A percentile compares a stretch with the other conserved stretches of the same genome.
Conservation (phyloP, 2,329 filamentous ascomycete species). For the Blastomyces gilchristii region DNA sequence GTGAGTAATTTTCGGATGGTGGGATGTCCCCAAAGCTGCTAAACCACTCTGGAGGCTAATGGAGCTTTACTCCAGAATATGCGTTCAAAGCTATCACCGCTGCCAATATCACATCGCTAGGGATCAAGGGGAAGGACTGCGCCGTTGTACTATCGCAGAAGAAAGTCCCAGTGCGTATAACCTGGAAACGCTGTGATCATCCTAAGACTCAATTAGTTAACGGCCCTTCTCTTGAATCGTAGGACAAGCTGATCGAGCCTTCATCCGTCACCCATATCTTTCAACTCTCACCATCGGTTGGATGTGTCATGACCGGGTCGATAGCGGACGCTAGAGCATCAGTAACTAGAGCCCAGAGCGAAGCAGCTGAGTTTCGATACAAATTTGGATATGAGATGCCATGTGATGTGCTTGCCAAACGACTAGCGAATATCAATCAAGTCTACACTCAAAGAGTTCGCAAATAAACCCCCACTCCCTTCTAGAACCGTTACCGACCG, state of each 20-base stretch:
- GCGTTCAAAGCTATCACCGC: constrained; percentile 99
- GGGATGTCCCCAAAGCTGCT: neutral
- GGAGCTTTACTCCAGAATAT: constrained; percentile 61
- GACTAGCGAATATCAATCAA: constrained; percentile 97
- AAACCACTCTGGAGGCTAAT: constrained; percentile 23
- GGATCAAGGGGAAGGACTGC: constrained; percentile 90
- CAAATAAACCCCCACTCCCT: neutral
- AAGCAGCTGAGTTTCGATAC: constrained; percentile 96
- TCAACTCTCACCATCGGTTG: constrained; percentile 88
- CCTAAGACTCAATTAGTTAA: neutral
- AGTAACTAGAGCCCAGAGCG: constrained; percentile 82
- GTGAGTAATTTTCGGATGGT: constrained; percentile 47
- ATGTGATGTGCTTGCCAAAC: constrained; percentile 90
- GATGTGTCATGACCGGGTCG: constrained; percentile 96
- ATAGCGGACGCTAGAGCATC: constrained; percentile 95
- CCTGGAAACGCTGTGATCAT: constrained; percentile 5
- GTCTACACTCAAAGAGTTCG: constrained; percentile 94
- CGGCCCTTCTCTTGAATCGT: constrained; percentile 7
- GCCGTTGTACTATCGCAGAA: constrained; percentile 97
- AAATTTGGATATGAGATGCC: constrained; percentile 99
- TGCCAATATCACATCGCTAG: constrained; percentile 96
- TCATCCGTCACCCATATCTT: constrained; percentile 96
- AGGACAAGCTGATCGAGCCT: constrained; percentile 99
- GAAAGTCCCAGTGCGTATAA: constrained; percentile 81
- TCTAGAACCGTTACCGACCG: neutral